Conservation (phyloP, 192 early-diverging fungal genomes). For the Coemansia sp. region DNA sequence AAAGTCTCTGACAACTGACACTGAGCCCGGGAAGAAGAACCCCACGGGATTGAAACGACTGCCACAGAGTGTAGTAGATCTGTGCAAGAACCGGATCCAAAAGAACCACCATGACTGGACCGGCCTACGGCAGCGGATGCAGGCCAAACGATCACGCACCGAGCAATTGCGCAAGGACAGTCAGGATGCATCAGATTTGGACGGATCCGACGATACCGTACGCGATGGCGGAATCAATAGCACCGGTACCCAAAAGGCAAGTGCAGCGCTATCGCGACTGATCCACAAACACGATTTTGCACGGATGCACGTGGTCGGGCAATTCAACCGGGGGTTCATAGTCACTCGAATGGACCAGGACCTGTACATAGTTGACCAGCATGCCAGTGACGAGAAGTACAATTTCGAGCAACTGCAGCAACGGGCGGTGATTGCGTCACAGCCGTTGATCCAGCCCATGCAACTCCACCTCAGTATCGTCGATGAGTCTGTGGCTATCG, state of each 20-base stretch:
- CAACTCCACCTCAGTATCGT: constrained; percentile 69
- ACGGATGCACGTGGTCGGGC: constrained; percentile 85
- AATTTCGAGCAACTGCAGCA: constrained; percentile 86
- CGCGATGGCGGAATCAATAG: constrained; percentile 30
- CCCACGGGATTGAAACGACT: too few relatives aligned
- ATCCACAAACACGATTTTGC: constrained; percentile 81
- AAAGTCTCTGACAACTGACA: too few relatives aligned
- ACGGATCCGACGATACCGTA: not conserved
- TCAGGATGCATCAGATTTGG: not conserved
- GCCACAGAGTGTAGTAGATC: constrained; percentile 22
- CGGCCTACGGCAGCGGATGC: constrained; percentile 8
- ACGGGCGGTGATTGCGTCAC: constrained; percentile 62
- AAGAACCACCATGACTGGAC: constrained; percentile 32
- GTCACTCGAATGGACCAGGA: constrained; percentile 63
- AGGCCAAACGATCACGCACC: constrained; percentile 12
- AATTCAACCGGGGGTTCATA: constrained; percentile 98
- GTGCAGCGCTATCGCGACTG: constrained; percentile 28
- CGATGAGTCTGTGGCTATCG: constrained; percentile 77
- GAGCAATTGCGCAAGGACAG: constrained; percentile 14
- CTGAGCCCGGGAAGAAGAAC: too few relatives aligned
- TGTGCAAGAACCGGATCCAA: constrained; percentile 36
- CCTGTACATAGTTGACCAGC: constrained; percentile 96
- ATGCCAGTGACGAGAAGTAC: constrained; percentile 97
- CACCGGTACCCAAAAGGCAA: constrained; percentile 20
- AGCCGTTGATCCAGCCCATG: constrained; percentile 72